Evolutionary conservation across 1,139 yeast genomes (phyloP), one percentile per base, ranked within the genome.

Genomic region (Taphrina flavorubra): DNA sequence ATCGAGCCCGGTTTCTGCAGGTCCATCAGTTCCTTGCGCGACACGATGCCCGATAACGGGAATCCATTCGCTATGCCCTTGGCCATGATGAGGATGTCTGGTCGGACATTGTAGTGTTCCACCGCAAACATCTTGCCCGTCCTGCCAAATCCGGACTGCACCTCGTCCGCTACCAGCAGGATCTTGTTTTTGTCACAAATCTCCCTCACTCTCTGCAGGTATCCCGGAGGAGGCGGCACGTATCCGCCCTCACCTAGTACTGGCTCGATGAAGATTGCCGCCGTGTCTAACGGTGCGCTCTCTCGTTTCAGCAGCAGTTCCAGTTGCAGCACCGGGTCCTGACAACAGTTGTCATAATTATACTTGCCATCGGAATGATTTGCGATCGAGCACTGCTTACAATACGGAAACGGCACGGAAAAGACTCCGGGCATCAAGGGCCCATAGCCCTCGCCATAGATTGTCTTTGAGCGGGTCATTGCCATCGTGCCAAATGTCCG

Each of bases 221-320:
- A 92, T 55, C 85, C 90, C 0, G 79, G 75, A 40, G 85, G 83
- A 68, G 90, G 84, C 34, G 87, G 85, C 74, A 87, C 86, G 31
- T 94, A 87, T 71, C 99, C 99, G 68, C 99, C 99, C 80, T 94
- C 99, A 73, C 98, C 98, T 81, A 94, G 98, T 70, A 94, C 87
- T 20, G 99, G 98, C 80, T 94, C 99, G 56, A 94, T 86, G 69
- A 94, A 92, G 49, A 94, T 95, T 65, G 92, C 99, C 75, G 97
- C 91, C 0, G 97, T 87, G 74, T 88, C 59, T 14, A 25, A 34
- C 14, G 63, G 68, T 8, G 59, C 57, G 34, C 44, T 53, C 49
- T 65, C 53, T 18, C 51, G 39, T 25, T 55, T 47, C 55, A 56
- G 47, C 42, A 65, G 34, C 25, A 60, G n/a, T 14, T 65, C 68